Conservation (phyloP, 2,329 filamentous ascomycete genomes). For the Rosellinia necatrix region DNA sequence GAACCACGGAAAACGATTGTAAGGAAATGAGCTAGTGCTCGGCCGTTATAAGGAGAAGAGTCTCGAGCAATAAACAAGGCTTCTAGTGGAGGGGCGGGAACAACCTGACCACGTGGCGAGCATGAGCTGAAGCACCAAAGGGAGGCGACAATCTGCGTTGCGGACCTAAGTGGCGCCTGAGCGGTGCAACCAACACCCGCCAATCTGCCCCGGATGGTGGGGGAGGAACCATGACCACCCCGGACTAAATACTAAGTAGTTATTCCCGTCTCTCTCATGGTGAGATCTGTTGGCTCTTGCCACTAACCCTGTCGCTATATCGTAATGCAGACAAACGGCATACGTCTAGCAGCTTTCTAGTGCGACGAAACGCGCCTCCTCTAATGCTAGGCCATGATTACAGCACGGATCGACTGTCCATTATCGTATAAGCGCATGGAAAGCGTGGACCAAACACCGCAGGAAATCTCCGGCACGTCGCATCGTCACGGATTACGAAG, state of each 20-base stretch:
- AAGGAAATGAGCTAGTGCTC: background rate
- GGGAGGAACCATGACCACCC: background rate
- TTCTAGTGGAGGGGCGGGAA: slow-evolving; percentile 1
- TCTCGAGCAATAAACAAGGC: slow-evolving; percentile 4
- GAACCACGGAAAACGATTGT: background rate
- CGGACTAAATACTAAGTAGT: background rate
- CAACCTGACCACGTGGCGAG: slow-evolving; percentile 12
- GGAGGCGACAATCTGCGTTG: background rate
- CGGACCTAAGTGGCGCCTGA: no score
- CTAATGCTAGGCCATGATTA: background rate
- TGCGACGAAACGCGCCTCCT: background rate
- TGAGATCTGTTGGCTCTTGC: background rate
- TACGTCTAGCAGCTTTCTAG: background rate
- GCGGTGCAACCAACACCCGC: no score
- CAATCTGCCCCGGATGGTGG: background rate
- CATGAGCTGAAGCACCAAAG: slow-evolving; percentile 11
- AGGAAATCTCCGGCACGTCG: no score
- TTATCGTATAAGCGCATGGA: background rate
- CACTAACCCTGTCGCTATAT: background rate
- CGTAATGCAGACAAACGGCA: background rate
- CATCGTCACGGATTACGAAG: no score
- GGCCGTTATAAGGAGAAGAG: background rate
- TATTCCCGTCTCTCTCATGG: background rate
- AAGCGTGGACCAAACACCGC: background rate
- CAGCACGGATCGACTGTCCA: background rate